These are phyloP conservation scores for Dryadomyces sulphureus DNA, from an alignment of 2,329 filamentous ascomycete species.

Conservation along the genomic window DNA sequence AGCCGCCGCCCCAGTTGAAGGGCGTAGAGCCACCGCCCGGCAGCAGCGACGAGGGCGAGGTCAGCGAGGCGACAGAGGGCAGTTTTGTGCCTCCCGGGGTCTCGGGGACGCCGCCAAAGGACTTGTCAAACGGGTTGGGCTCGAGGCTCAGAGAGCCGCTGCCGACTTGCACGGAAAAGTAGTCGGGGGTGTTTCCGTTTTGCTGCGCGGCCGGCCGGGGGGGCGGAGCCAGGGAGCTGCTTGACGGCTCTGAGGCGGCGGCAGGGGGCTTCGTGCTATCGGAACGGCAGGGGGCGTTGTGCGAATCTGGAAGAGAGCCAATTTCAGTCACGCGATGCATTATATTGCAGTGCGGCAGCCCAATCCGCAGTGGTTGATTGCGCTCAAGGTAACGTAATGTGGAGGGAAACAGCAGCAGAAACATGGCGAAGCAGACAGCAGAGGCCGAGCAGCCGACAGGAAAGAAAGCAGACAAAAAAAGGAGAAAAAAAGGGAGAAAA, in stretches of 20 bases:
- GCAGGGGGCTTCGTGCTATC: background rate
- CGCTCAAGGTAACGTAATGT: background rate
- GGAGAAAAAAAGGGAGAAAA: background rate
- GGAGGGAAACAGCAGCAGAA: background rate
- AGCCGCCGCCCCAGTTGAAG: conserved; percentile 70
- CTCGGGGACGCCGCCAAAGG: conserved; percentile 60
- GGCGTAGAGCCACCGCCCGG: conserved; percentile 58
- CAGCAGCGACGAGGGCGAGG: conserved; percentile 72
- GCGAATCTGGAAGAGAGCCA: background rate
- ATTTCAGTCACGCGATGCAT: background rate
- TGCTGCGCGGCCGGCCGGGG: conserved; percentile 43
- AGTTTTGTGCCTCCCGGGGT: conserved; percentile 74
- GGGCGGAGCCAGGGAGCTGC: conserved; percentile 51
- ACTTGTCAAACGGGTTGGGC: conserved; percentile 94
- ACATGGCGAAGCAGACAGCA: background rate
- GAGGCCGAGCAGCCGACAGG: background rate
- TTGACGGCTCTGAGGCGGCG: conserved; percentile 34
- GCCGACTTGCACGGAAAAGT: conserved; percentile 46
- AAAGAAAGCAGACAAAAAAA: background rate
- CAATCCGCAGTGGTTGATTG: too few species aligned
- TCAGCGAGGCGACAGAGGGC: conserved; percentile 78
- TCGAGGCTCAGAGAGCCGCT: conserved; percentile 56
- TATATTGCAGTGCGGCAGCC: background rate
- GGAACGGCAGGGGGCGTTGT: background rate
- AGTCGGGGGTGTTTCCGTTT: conserved; percentile 46